phyloP scores from a whole-genome alignment of 78 protist species.

The Speleostelium caveatum region DNA sequence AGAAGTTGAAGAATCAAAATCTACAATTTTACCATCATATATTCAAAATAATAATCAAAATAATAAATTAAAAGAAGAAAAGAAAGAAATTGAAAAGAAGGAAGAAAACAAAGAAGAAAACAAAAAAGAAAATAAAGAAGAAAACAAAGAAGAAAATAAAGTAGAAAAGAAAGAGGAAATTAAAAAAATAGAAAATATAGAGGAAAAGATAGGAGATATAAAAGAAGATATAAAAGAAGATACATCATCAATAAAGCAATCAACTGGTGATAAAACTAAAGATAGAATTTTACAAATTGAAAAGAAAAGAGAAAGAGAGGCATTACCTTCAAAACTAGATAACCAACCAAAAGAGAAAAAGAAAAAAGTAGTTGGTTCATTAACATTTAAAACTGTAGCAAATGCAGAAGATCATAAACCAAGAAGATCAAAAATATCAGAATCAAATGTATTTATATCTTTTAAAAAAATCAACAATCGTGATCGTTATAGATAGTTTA shows the following conservation, averaged over 20 bases:
- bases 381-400: slow-evolving; percentile 6
- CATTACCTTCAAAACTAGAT: neutral
- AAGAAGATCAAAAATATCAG: slow-evolving; percentile 33
- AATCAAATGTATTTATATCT: slow-evolving; percentile 8
- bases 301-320: slow-evolving; percentile 17
- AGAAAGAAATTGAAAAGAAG: neutral
- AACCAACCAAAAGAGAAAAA: slow-evolving; percentile 28
- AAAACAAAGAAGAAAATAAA: neutral
- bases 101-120: neutral
- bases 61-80: neutral
- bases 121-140: neutral
- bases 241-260: too few relatives aligned
- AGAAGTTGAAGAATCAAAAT: slow-evolving; percentile 32
- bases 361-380: slow-evolving; percentile 28
- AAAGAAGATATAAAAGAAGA: neutral
- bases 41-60: neutral
- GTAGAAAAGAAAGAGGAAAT: neutral
- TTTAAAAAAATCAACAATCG: neutral
- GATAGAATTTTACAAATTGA: slow-evolving; percentile 4
- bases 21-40: neutral
- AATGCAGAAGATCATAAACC: neutral
- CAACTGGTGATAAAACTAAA: slow-evolving; percentile 21
- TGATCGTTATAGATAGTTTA: neutral
- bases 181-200: neutral
- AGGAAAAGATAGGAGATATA: neutral